Evolutionary conservation across 495 filamentous ascomycete genomes (phyloP).

Genomic region (Talaromyces thailandensis): DNA sequence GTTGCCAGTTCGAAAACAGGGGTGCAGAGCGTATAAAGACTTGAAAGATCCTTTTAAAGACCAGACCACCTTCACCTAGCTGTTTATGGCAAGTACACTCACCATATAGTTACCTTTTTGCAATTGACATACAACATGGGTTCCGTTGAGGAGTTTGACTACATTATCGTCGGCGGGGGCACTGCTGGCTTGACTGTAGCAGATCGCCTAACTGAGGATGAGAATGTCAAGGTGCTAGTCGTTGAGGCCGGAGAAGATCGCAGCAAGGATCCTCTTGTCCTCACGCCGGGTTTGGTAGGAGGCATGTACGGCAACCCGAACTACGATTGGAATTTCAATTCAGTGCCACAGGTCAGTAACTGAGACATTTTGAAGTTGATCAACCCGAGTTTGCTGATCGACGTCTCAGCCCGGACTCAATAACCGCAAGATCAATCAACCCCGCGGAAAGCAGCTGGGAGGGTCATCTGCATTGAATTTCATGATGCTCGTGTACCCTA

Average conservation of each 20-base stretch:
- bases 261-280: conserved; percentile 35
- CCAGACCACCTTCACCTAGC: not conserved
- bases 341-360: conserved; percentile 35
- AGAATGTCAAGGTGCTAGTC: conserved; percentile 31
- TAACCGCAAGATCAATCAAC: conserved; percentile 15
- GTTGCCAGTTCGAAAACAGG: not conserved
- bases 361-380: not conserved
- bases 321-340: conserved; percentile 47
- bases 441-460: conserved; percentile 47
- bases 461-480: conserved; percentile 48
- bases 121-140: conserved; percentile 3
- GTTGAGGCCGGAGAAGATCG: conserved; percentile 47
- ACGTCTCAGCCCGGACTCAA: conserved; percentile 14
- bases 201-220: conserved; percentile 34
- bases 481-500: conserved; percentile 18
- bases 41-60: not conserved
- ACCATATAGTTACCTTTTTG: not conserved
- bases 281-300: conserved; percentile 33
- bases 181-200: conserved; percentile 39
- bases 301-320: conserved; percentile 37
- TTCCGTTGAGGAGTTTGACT: conserved; percentile 18
- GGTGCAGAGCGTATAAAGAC: not conserved
- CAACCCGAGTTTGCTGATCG: not conserved
- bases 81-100: not conserved
- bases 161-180: conserved; percentile 31